phyloP scores from a whole-genome alignment of 2,329 filamentous ascomycete species.

The Exophiala xenobiotica region DNA sequence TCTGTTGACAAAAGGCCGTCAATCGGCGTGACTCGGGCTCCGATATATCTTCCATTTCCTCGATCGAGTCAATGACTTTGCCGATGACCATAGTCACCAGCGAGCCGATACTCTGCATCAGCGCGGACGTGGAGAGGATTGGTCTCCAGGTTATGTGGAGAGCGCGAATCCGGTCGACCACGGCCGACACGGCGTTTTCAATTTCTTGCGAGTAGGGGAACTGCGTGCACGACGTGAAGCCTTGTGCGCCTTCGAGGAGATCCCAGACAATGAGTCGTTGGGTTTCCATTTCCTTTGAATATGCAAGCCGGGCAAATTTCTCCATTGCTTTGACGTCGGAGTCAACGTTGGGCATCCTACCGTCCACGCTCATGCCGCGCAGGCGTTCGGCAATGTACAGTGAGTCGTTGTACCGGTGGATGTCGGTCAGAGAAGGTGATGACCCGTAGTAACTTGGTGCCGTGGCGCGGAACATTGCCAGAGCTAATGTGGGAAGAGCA shows the following conservation, averaged over 20 bases:
- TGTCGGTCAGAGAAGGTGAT: constrained; percentile 53
- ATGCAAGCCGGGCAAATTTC: constrained; percentile 60
- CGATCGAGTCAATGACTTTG: constrained; percentile 62
- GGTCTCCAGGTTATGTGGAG: constrained; percentile 58
- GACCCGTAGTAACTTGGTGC: constrained; percentile 47
- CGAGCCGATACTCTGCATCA: constrained; percentile 62
- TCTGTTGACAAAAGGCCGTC: constrained; percentile 56
- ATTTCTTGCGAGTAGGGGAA: constrained; percentile 60
- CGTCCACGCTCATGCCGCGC: constrained; percentile 39
- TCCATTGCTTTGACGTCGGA: constrained; percentile 57
- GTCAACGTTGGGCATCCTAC: constrained; percentile 45
- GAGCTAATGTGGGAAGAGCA: constrained; percentile 46
- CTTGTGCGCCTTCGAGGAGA: constrained; percentile 62
- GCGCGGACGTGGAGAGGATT: constrained; percentile 58
- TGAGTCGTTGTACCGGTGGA: constrained; percentile 66
- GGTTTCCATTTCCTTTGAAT: constrained; percentile 64
- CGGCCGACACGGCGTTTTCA: constrained; percentile 58
- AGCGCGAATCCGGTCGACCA: constrained; percentile 57
- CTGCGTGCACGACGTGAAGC: constrained; percentile 59
- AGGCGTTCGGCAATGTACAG: constrained; percentile 58
- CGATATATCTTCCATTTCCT: constrained; percentile 64
- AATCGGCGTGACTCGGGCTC: constrained; percentile 62
- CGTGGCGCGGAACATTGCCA: constrained; percentile 53
- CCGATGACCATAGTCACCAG: constrained; percentile 57
- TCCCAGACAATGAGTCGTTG: constrained; percentile 63